Evolutionary conservation across 345 rosid genomes (phyloP).

Genomic region (Brassica juncea): DNA sequence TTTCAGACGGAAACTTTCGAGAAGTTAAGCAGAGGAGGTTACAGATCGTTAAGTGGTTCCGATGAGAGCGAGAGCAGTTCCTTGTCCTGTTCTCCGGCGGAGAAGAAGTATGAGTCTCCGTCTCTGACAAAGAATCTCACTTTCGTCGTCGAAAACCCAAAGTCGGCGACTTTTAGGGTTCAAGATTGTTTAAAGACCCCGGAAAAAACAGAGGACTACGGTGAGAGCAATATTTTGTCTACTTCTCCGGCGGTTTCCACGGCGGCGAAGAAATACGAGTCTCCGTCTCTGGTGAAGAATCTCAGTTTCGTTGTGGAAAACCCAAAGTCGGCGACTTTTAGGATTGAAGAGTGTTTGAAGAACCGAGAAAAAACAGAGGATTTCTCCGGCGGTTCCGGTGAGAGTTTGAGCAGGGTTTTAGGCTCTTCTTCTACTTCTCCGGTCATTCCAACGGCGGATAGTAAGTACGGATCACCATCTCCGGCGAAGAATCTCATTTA

Average conservation of each 20-base stretch:
- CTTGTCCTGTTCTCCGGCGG: conserved; percentile 35
- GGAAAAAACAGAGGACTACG: neutral
- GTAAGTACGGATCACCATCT: conserved; percentile 45
- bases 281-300: conserved; percentile 39
- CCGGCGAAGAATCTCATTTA: conserved; percentile 46
- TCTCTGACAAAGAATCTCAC: conserved; percentile 43
- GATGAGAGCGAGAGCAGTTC: neutral
- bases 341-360: conserved; percentile 41
- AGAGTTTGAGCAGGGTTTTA: neutral
- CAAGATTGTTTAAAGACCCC: conserved; percentile 34
- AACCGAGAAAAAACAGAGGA: neutral
- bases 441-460: conserved; percentile 26
- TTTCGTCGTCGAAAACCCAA: conserved; percentile 48
- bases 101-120: conserved; percentile 44
- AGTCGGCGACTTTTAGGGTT: conserved; percentile 46
- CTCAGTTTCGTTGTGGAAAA: conserved; percentile 46
- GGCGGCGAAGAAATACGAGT: conserved; percentile 45
- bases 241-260: conserved; percentile 36
- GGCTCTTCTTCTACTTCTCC: conserved; percentile 27
- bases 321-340: conserved; percentile 48
- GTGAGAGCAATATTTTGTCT: neutral
- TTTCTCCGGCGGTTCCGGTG: neutral
- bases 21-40: conserved; percentile 44
- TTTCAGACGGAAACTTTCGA: conserved; percentile 60
- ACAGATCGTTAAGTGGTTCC: neutral